These are phyloP conservation scores for Cyberlindnera veronae DNA, from an alignment of 805 yeast genomes.

Conservation along the genomic window DNA sequence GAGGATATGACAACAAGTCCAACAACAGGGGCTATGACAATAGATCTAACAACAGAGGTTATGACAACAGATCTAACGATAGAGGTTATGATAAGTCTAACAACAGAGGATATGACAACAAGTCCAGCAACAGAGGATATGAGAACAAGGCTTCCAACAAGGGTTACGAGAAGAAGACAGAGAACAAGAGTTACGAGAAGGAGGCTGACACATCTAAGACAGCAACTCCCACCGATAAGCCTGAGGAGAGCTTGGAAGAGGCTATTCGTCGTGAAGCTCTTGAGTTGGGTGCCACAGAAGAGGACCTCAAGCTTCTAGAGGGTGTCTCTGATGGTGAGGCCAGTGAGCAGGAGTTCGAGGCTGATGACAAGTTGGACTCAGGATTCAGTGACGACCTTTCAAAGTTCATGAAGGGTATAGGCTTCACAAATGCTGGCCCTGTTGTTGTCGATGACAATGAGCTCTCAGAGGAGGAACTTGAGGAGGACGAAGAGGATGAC, in stretches of 20 bases:
- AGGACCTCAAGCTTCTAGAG: constrained; percentile 63
- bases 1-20: too few species aligned
- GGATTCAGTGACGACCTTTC: constrained; percentile 51
- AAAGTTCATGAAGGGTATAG: constrained; percentile 63
- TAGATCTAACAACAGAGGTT: neutral
- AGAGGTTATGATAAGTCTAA: too few species aligned
- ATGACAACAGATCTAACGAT: too few species aligned
- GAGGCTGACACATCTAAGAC: too few species aligned
- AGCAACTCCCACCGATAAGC: too few species aligned
- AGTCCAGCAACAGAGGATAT: too few species aligned
- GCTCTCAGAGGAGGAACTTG: constrained; percentile 39
- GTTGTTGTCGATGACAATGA: constrained; percentile 35
- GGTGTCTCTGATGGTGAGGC: constrained; percentile 49
- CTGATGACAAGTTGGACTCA: constrained; percentile 33
- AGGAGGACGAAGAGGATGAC: constrained; percentile 34
- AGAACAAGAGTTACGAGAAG: constrained; percentile 2
- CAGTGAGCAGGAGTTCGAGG: constrained; percentile 37
- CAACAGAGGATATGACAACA: too few species aligned
- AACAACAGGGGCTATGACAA: too few species aligned
- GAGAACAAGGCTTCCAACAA: neutral
- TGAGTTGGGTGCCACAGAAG: constrained; percentile 83
- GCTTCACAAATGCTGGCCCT: constrained; percentile 45
- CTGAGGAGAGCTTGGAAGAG: constrained; percentile 1
- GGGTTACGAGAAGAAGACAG: constrained; percentile 5
- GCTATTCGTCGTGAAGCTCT: constrained; percentile 66